Evolutionary conservation across 306 rosid species (phyloP), one percentile per base, ranked within the genome.

Genomic region (Cercis canadensis): DNA sequence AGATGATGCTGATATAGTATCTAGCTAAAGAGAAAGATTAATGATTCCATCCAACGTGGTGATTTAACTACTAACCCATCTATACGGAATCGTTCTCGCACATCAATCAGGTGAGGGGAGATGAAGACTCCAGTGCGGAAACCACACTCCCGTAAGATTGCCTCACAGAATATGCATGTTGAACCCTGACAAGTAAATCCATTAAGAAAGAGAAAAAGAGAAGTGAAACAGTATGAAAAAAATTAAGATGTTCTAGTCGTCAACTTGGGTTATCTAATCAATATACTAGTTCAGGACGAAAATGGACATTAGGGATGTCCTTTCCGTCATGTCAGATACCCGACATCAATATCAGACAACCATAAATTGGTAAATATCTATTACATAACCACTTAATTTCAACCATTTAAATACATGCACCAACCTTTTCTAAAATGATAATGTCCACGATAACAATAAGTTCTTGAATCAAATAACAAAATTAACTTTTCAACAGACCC

Each of bases 81-180:
- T 78, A 88, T 44, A 34, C 91, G 90, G 78, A 88, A 77, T 67
- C 95, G 80, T 75, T 88, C 95, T 24, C 89, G 82, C 67, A 88
- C 88, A 7, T 88, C 95, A 39, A 88, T 86, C 58, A 83, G 75
- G 72, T 84, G 86, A 84, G 90, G 90, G 39, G 93, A 89, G 44
- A 83, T 89, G 86, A 89, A 87, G 63, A 89, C 86, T 72, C 92
- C 96, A 6, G 96, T 87, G 60, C 72, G 92, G 65, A 89, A 64
- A 56, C 92, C 96, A 63, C 89, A 87, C 69, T 89, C 92, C 52
- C 86, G 76, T 79, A 89, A 61, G 73, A 89, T 87, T 76, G 88
- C 88, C 74, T 87, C 90, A 66, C 85, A 84, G 72, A 89, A 82
- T 44, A 86, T 69, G 79, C 96, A 86, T 17, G 92, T 89, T 58